Evolutionary conservation across 768 basidiomycete species (phyloP), one percentile per base, ranked within the genome.

Genomic region (Boletus rubropictus): DNA sequence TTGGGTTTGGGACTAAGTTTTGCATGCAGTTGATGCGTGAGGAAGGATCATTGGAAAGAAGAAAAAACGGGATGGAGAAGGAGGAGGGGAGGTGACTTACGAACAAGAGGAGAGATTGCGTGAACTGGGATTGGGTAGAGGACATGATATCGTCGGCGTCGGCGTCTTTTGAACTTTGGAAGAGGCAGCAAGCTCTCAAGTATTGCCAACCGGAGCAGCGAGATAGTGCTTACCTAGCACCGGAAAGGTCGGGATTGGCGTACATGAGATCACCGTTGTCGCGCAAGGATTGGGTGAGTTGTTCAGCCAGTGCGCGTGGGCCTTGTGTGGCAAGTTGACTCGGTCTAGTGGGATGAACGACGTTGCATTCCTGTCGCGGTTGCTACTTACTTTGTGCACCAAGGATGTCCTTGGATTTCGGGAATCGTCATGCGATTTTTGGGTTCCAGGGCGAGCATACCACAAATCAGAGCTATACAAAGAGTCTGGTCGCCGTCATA

Each of bases 21-120:
- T 7, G 5, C 7, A n/a, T 10, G 15, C 0, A 9, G 29, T 21
- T n/a, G 15, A 4, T 5, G 15, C 32, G 5, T 41, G 28, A 31
- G 46, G 21, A 18, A 17, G 20, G 42, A 18, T 5, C 18, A 2
- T 31, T 11, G 20, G 18, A 12, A 34, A 22, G n/a, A 8, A 5
- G 4, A 18, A 17, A 7, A 28, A 10, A 27, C n/a, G 27, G 7
- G 27, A 10, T 7, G 27, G 27, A 10, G 9, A 5, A 7, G n/a
- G 9, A 18, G 5, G 7, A 29, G 1, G 35, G 20, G 24, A 44
- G 31, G 31, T 24, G 46, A 48, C 86, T 48, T 55, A 91, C 89
- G 71, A 91, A 92, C 42, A 92, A 76, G 71, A 88, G 77, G 15
- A 93, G 73, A 0, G 81, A 72, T 56, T 88, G 86, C 0, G 88